Percentiles rank a stretch among this genome's conserved stretches.
These are phyloP conservation scores for Scorias spongiosa DNA, from an alignment of 2,329 filamentous ascomycete species.

Conservation along the genomic window DNA sequence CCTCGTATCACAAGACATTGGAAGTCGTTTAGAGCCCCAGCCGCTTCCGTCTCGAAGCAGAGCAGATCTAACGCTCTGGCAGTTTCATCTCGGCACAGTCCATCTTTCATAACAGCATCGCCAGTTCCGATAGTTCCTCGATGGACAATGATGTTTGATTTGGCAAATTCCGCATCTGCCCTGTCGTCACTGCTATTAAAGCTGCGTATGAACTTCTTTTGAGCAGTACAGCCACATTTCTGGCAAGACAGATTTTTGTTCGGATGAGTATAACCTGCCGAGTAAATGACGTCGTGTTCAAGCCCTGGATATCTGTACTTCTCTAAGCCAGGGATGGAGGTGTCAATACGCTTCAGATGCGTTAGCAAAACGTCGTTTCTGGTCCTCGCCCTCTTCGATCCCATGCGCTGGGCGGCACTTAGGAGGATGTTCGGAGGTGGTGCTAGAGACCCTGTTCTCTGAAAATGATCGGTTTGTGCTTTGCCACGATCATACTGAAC, in stretches of 20 bases:
- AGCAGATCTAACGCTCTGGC: slow-evolving; percentile 6
- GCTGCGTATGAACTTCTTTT: background rate
- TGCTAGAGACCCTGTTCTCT: slow-evolving; percentile 7
- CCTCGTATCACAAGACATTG: slow-evolving; percentile 13
- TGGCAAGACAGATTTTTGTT: background rate
- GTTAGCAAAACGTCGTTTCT: background rate
- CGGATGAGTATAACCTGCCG: background rate
- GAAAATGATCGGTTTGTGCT: background rate
- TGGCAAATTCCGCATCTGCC: background rate
- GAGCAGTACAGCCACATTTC: background rate
- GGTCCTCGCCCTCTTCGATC: slow-evolving; percentile 1
- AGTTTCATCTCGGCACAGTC: slow-evolving; percentile 8
- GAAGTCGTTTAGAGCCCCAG: slow-evolving; percentile 9
- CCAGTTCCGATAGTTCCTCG: slow-evolving; percentile 26
- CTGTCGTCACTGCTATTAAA: background rate
- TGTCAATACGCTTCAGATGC: background rate
- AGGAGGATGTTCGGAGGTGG: slow-evolving; percentile 4
- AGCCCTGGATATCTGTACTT: background rate
- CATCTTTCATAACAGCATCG: slow-evolving; percentile 26
- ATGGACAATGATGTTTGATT: slow-evolving; percentile 12
- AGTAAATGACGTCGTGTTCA: background rate
- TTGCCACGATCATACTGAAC: slow-evolving; percentile 15
- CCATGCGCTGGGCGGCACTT: slow-evolving; percentile 3
- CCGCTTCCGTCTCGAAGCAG: slow-evolving; percentile 14
- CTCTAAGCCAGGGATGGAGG: background rate